Evolutionary conservation across 2,329 filamentous ascomycete species (phyloP), one percentile per base, ranked within the genome.

Genomic region (Xylaria arbuscula): DNA sequence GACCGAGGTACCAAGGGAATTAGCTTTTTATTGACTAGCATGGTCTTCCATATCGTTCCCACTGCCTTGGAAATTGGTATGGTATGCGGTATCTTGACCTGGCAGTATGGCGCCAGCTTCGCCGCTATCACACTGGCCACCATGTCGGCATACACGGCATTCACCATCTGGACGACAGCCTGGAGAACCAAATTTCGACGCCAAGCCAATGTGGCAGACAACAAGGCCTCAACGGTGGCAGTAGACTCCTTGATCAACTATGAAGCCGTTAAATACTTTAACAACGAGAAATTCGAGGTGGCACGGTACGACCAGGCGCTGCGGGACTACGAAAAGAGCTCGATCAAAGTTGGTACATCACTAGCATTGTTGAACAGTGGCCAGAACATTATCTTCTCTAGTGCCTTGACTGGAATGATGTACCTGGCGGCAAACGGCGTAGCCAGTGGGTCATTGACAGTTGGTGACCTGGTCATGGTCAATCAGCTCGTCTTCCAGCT

Each of bases 401-500:
- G 91, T 42, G 94, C 96, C 0, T 83, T 99, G 70, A 98, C 96
- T 0, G 92, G 88, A 34, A 99, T 99, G 95, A 99, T 99, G 96
- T 98, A 97, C 78, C 87, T 98, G 66, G 96, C 94, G 6, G 93
- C 93, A 28, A 89, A 95, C 75, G 97, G 97, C 42, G 94, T 99
- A 0, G 93, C 93, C 1, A 85, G 83, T 2, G 95, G 95, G 15
- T 83, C 85, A 6, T 82, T 99, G 75, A 98, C 95, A 0, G 94
- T 99, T 15, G 96, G 96, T 67, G 97, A 99, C 78, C 86, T 99
- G 38, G 96, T 99, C 78, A 97, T 99, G 93, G 93, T 99, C 73
- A 99, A 99, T 80, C 96, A 98, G 83, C 90, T 99, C 19, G 94
- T 99, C 67, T 99, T 99, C 82, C 96, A 99, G 81, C 90, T 99